Evolutionary conservation across 2,329 filamentous ascomycete genomes (phyloP).

Genomic region (Trematosphaeria pertusa): DNA sequence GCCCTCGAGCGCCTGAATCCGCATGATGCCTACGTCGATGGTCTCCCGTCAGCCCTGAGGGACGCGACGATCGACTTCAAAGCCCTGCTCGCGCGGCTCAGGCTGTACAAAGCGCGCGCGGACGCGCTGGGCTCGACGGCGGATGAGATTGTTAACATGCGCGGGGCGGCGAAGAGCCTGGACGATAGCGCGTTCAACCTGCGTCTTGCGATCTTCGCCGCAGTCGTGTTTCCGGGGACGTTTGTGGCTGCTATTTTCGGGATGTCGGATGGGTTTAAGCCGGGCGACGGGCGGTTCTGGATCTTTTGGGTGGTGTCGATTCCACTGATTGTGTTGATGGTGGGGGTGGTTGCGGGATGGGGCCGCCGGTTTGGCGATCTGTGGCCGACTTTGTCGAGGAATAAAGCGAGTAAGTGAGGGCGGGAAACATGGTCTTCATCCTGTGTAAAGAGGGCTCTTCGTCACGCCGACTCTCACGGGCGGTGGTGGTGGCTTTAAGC

Average conservation of each 20-base stretch:
- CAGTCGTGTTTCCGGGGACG: constrained; percentile 5
- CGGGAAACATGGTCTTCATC: no score
- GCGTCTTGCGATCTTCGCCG: constrained; percentile 8
- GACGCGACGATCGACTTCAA: neutral
- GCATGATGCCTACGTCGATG: neutral
- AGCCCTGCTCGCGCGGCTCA: neutral
- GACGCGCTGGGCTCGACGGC: neutral
- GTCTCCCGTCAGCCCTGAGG: neutral
- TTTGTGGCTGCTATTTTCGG: neutral
- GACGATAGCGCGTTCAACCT: constrained; percentile 7
- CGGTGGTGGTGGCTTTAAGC: no score
- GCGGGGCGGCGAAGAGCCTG: constrained; percentile 2
- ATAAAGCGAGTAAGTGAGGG: no score
- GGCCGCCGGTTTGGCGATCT: no score
- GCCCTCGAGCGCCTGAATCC: constrained; percentile 1
- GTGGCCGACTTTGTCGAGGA: no score
- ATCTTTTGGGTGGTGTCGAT: neutral
- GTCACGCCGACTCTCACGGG: no score
- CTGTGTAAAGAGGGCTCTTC: no score
- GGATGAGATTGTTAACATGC: constrained; percentile 3
- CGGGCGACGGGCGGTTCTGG: neutral
- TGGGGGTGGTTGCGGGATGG: neutral
- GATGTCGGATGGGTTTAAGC: neutral
- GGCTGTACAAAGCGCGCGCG: neutral
- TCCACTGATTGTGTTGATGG: neutral